Conservation (phyloP, 768 basidiomycete genomes). For the Tephrocybe rancida region DNA sequence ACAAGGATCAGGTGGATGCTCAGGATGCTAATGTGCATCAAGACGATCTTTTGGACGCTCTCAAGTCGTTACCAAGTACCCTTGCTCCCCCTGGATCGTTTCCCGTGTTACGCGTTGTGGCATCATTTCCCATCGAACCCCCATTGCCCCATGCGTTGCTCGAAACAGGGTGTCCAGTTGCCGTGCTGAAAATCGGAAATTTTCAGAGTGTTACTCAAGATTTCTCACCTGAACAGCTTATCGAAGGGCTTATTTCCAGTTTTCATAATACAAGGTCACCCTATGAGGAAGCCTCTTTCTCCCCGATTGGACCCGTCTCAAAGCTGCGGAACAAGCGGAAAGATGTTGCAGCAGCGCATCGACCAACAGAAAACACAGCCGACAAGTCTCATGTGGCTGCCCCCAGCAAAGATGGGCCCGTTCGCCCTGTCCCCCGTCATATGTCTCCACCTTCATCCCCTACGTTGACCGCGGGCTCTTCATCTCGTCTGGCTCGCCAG, state of each 20-base stretch:
- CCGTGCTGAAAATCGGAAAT: not conserved
- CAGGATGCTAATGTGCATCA: not conserved
- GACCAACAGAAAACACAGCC: not conserved
- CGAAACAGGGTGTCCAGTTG: not conserved
- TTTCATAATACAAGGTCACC: slow-evolving; percentile 1
- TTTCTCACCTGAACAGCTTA: not conserved
- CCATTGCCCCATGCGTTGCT: not conserved
- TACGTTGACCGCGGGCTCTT: not conserved
- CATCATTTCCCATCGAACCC: not conserved
- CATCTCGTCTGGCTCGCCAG: not conserved
- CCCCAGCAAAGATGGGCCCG: not conserved
- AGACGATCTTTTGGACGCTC: not conserved
- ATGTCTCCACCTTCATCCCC: not conserved
- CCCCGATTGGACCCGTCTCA: not conserved
- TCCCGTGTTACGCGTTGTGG: not conserved
- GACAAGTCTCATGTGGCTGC: too few species aligned
- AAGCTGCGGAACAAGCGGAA: not conserved
- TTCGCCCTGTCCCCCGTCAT: not conserved
- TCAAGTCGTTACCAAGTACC: not conserved
- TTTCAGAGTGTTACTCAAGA: not conserved
- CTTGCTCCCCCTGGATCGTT: not conserved
- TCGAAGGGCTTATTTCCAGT: slow-evolving; percentile 6
- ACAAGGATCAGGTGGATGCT: not conserved
- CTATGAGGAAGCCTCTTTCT: not conserved
- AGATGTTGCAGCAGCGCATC: not conserved